Conservation (phyloP, 768 basidiomycete species). For the Pulveroboletus ravenelii region DNA sequence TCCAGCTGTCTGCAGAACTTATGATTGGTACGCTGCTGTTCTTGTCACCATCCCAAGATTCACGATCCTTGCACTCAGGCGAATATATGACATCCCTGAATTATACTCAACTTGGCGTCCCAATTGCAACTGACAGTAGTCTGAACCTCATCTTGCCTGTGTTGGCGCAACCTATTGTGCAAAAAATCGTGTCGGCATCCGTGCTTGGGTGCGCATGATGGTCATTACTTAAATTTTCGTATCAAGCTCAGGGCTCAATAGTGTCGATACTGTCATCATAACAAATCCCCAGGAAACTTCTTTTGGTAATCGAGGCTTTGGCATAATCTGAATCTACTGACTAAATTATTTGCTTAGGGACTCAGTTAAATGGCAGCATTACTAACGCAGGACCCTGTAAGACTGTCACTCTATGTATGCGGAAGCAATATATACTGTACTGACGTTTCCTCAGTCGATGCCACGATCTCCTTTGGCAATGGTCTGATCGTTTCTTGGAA, state of each 20-base stretch:
- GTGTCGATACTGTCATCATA: conserved; percentile 60
- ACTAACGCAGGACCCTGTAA: conserved; percentile 69
- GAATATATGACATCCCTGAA: conserved; percentile 58
- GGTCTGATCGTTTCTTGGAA: conserved; percentile 62
- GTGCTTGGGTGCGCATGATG: conserved; percentile 43
- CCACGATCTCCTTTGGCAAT: conserved; percentile 57
- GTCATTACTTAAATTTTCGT: neutral
- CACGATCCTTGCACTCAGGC: conserved; percentile 35
- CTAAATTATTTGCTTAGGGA: conserved; percentile 31
- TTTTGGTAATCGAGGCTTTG: conserved; percentile 40
- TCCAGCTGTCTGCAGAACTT: conserved; percentile 50
- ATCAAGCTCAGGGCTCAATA: conserved; percentile 19
- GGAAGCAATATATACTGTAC: neutral
- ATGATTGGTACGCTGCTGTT: conserved; percentile 43
- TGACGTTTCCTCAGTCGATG: conserved; percentile 46
- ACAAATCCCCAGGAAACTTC: conserved; percentile 49
- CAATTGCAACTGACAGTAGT: conserved; percentile 55
- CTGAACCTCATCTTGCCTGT: conserved; percentile 63
- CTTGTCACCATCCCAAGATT: neutral
- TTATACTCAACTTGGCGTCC: conserved; percentile 54
- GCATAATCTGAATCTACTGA: neutral
- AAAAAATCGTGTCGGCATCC: conserved; percentile 59
- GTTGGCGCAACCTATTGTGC: conserved; percentile 70
- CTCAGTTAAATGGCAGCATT: conserved; percentile 56
- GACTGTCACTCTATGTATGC: conserved; percentile 18